A percentile compares a stretch with the other conserved stretches of the same genome.
These are phyloP conservation scores for Zygoascus meyerae DNA, from an alignment of 1,139 yeast species.

Conservation along the genomic window DNA sequence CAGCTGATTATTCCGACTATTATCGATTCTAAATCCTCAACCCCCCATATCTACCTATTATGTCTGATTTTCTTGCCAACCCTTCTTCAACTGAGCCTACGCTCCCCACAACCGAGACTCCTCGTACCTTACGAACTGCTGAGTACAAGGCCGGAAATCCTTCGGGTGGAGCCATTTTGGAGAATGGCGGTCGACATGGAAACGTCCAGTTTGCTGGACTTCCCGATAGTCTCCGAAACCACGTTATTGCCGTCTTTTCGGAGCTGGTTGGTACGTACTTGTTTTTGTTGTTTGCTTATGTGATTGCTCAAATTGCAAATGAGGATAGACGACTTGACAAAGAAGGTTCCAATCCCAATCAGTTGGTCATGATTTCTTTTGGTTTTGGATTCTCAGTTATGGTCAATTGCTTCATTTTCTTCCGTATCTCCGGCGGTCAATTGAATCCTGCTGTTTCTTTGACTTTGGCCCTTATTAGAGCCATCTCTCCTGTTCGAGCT, in stretches of 20 bases:
- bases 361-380: conserved; percentile 70
- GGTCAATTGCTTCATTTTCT: conserved; percentile 68
- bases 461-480: conserved; percentile 62
- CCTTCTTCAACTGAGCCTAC: conserved; percentile 13
- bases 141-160: conserved; percentile 2
- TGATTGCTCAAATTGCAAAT: conserved; percentile 83
- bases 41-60: background rate
- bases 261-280: conserved; percentile 85
- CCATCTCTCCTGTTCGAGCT: conserved; percentile 70
- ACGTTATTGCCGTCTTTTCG: conserved; percentile 48
- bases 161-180: background rate
- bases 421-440: conserved; percentile 83
- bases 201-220: conserved; percentile 29
- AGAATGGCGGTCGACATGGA: background rate
- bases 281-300: conserved; percentile 75
- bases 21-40: background rate
- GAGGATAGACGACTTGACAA: conserved; percentile 24
- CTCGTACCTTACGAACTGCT: conserved; percentile 6
- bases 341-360: conserved; percentile 55
- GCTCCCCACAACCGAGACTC: conserved; percentile 15
- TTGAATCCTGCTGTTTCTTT: conserved; percentile 86
- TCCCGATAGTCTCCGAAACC: conserved; percentile 44
- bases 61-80: conserved; percentile 13
- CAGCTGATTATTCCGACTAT: background rate
- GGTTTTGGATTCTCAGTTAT: conserved; percentile 87